Percentiles rank a stretch among this genome's conserved stretches.
These are phyloP conservation scores for Diplosphaera chodatii DNA, from an alignment of 139 green algal species.

Conservation along the genomic window DNA sequence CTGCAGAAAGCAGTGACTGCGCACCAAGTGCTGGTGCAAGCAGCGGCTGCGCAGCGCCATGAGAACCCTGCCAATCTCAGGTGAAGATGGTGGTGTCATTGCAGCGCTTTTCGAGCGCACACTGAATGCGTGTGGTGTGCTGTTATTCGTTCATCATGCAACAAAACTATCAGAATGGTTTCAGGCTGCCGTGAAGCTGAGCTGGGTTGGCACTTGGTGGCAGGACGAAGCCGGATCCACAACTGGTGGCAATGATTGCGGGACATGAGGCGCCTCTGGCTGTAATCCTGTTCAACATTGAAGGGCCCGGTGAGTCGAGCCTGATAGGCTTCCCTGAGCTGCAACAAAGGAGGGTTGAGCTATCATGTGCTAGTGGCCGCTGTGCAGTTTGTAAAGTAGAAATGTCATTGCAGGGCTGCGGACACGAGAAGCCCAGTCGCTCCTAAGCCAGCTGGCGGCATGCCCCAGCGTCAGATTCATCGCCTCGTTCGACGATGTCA, in stretches of 20 bases:
- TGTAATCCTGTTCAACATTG: constrained; percentile 83
- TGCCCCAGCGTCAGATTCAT: constrained; percentile 59
- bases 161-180: no score
- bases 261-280: constrained; percentile 39
- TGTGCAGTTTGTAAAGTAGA: neutral
- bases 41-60: constrained; percentile 15
- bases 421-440: constrained; percentile 38
- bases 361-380: no score
- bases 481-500: constrained; percentile 77
- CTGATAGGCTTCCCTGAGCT: no score
- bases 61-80: neutral
- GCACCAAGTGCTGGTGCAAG: constrained; percentile 34
- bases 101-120: no score
- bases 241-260: constrained; percentile 26
- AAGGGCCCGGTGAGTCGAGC: constrained; percentile 67
- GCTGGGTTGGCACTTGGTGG: no score
- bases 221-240: neutral
- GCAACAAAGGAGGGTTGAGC: no score
- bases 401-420: constrained; percentile 35
- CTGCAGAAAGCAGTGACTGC: constrained; percentile 32
- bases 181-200: no score
- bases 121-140: no score
- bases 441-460: constrained; percentile 59
- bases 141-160: no score
- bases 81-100: constrained; percentile 15